Conservation (phyloP, 352 stramenopile species). For the Pythium chondricola region DNA sequence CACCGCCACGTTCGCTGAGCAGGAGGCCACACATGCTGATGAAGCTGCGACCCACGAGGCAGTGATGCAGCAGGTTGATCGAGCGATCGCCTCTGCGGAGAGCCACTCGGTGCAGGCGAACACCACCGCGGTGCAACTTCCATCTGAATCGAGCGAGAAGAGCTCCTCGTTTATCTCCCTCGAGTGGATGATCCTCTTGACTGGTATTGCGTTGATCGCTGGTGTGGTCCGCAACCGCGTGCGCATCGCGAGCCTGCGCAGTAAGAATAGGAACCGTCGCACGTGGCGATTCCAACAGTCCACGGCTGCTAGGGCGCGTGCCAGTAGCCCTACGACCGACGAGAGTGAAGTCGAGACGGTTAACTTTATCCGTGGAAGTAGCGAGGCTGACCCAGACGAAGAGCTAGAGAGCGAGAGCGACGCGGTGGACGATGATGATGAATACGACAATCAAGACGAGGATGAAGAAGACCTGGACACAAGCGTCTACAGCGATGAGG, state of each 20-base stretch:
- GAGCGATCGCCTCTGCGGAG: background rate
- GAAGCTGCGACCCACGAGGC: background rate
- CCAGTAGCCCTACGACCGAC: conserved; percentile 26
- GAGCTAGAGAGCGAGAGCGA: conserved; percentile 28
- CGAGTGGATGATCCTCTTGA: conserved; percentile 33
- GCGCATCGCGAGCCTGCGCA: conserved; percentile 39
- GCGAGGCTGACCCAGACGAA: conserved; percentile 14
- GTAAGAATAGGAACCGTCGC: conserved; percentile 32
- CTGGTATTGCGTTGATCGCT: conserved; percentile 34
- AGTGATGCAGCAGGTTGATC: conserved; percentile 4
- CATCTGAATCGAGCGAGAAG: background rate
- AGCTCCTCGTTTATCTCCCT: conserved; percentile 30
- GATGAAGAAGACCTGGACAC: conserved; percentile 1
- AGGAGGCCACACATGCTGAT: background rate
- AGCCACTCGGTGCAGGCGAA: background rate
- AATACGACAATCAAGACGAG: conserved; percentile 7
- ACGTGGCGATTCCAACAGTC: conserved; percentile 21
- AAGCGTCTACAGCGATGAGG: conserved; percentile 10
- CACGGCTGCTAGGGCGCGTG: background rate
- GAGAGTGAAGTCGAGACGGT: conserved; percentile 35
- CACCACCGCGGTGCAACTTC: background rate
- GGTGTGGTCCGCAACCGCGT: conserved; percentile 38
- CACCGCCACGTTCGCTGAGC: background rate
- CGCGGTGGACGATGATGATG: conserved; percentile 20
- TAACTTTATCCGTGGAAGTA: conserved; percentile 26